These are phyloP conservation scores for Aspergillus aculeatus DNA, from an alignment of 2,329 filamentous ascomycete species.

Conservation along the genomic window DNA sequence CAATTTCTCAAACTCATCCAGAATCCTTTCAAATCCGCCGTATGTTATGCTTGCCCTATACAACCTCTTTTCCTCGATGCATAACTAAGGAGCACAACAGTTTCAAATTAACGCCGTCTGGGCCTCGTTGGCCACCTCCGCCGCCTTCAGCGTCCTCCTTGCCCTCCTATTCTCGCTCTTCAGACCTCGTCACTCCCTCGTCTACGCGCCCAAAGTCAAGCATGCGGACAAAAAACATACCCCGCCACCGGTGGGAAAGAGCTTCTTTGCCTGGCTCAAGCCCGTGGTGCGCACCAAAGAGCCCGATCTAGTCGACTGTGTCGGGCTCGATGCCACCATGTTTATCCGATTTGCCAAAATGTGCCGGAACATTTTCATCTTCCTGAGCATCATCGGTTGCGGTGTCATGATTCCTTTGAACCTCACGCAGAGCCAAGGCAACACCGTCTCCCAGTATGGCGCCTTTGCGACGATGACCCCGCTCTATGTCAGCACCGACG, in stretches of 20 bases:
- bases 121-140: slow-evolving; percentile 75
- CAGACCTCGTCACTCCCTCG: slow-evolving; percentile 84
- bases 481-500: slow-evolving; percentile 46
- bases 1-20: slow-evolving; percentile 46
- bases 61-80: not conserved
- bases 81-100: slow-evolving; percentile 35
- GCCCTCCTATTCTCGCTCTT: slow-evolving; percentile 82
- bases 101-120: slow-evolving; percentile 64
- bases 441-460: slow-evolving; percentile 23
- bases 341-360: slow-evolving; percentile 88
- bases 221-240: slow-evolving; percentile 88
- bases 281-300: slow-evolving; percentile 79
- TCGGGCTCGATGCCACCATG: slow-evolving; percentile 86
- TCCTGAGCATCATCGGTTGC: slow-evolving; percentile 70
- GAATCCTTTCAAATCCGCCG: slow-evolving; percentile 46
- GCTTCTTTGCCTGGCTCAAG: slow-evolving; percentile 81
- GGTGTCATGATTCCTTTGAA: slow-evolving; percentile 80
- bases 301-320: slow-evolving; percentile 70
- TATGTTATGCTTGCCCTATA: slow-evolving; percentile 25
- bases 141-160: slow-evolving; percentile 71
- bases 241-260: slow-evolving; percentile 80
- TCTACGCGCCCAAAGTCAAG: slow-evolving; percentile 92
- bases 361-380: slow-evolving; percentile 85
- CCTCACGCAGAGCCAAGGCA: slow-evolving; percentile 51
- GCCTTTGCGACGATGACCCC: slow-evolving; percentile 51